These are phyloP conservation scores for Teratosphaeria nubilosa DNA, from an alignment of 2,329 filamentous ascomycete genomes.

Conservation along the genomic window DNA sequence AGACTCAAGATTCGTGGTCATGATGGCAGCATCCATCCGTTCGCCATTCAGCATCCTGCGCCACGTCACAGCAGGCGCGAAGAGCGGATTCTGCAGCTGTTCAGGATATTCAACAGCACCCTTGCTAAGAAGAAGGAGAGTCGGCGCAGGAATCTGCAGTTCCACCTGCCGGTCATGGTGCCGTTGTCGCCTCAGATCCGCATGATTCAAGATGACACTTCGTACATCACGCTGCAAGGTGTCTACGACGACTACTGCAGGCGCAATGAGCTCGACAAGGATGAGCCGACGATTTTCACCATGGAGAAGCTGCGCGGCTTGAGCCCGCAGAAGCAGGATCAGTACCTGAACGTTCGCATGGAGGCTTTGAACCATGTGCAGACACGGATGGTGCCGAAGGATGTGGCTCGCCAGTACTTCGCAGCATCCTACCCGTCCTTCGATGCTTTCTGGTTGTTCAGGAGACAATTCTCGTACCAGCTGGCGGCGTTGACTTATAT, in stretches of 20 bases:
- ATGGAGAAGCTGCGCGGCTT: conserved; percentile 86
- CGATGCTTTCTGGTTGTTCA: conserved; percentile 96
- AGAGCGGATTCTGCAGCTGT: conserved; percentile 89
- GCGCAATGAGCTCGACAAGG: conserved; percentile 76
- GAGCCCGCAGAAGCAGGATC: conserved; percentile 49
- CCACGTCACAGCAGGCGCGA: conserved; percentile 86
- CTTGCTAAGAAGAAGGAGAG: conserved; percentile 90
- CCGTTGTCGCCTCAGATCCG: conserved; percentile 90
- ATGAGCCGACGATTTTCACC: conserved; percentile 87
- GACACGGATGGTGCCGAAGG: conserved; percentile 81
- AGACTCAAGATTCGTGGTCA: conserved; percentile 93
- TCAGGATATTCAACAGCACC: conserved; percentile 93
- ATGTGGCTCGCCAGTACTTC: conserved; percentile 79
- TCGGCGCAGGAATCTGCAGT: conserved; percentile 83
- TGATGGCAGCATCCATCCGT: conserved; percentile 93
- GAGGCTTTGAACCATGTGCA: conserved; percentile 95
- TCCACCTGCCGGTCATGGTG: conserved; percentile 91
- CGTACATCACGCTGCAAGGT: conserved; percentile 86
- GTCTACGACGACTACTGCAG: conserved; percentile 96
- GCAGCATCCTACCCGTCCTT: conserved; percentile 78
- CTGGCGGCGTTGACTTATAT: conserved; percentile 92
- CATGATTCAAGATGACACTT: conserved; percentile 89
- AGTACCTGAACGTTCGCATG: conserved; percentile 41
- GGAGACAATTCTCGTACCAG: conserved; percentile 92
- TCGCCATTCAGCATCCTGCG: conserved; percentile 92